A percentile compares a stretch with the other conserved stretches of the same genome.
Evolutionary conservation across 805 yeast species (phyloP).

Genomic region (Blastobotrys peoriensis): DNA sequence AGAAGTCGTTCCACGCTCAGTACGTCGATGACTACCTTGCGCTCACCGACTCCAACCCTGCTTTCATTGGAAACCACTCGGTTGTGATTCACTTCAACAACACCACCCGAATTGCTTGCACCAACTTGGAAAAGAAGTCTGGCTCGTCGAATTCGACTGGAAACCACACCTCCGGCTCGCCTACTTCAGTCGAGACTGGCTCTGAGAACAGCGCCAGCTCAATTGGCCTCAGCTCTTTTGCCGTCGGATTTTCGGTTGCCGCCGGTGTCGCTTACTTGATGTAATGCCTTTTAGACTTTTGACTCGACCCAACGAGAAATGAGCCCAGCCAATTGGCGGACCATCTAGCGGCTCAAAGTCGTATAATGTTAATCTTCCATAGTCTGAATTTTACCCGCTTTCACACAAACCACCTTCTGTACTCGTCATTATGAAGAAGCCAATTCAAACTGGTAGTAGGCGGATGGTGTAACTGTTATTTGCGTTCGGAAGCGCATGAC

Average conservation of each 20-base stretch:
- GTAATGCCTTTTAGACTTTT: not conserved
- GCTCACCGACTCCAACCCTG: constrained; percentile 46
- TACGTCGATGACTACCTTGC: constrained; percentile 64
- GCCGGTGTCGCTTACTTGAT: not conserved
- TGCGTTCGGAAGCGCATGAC: too few species aligned
- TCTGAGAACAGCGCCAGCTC: not conserved
- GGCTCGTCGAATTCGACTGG: not conserved
- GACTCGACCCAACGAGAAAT: too few species aligned
- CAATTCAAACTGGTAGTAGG: too few species aligned
- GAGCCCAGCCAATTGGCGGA: too few species aligned
- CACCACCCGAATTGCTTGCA: constrained; percentile 56
- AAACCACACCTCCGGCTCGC: not conserved
- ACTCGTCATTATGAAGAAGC: too few species aligned
- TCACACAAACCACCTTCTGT: too few species aligned
- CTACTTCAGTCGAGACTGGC: not conserved
- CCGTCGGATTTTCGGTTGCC: not conserved
- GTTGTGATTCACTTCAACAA: constrained; percentile 52
- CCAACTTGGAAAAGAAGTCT: constrained; percentile 29
- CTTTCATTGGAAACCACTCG: constrained; percentile 42
- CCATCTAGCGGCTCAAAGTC: too few species aligned
- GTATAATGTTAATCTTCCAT: too few species aligned
- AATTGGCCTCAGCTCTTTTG: not conserved
- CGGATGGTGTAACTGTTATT: too few species aligned
- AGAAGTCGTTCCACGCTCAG: constrained; percentile 46
- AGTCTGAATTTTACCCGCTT: too few species aligned